phyloP scores from a whole-genome alignment of 78 protist genomes.

The Pigoraptor vietnamica region DNA sequence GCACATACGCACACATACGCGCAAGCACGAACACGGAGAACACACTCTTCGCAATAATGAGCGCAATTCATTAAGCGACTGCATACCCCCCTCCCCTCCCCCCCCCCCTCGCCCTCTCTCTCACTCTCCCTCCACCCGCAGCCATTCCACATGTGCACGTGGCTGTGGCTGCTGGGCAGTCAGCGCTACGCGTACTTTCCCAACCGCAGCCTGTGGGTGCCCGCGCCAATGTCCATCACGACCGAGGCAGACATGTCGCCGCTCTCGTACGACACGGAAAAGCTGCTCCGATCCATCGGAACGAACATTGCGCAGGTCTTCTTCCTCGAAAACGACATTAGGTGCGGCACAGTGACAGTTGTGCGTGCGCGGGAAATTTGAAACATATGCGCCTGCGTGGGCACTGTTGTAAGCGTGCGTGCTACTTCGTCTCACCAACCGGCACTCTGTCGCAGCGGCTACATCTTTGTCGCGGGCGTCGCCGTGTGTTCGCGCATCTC shows the following conservation, averaged over 20 bases:
- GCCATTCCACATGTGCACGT: background rate
- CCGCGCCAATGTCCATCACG: background rate
- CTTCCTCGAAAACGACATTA: background rate
- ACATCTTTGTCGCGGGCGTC: background rate
- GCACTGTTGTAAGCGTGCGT: background rate
- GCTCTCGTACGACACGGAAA: background rate
- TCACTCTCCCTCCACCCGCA: no score
- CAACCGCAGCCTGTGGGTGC: background rate
- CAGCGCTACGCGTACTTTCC: background rate
- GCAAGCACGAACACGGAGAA: no score
- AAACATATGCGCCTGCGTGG: no score
- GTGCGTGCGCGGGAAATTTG: no score
- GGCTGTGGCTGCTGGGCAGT: background rate
- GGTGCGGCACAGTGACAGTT: no score
- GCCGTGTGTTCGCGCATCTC: background rate
- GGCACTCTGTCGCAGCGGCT: background rate
- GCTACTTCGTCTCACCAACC: background rate
- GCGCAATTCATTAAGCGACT: no score
- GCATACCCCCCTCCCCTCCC: no score
- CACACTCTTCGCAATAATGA: no score
- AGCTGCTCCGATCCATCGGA: background rate
- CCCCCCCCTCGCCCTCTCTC: no score
- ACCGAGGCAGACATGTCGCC: background rate
- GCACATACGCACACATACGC: no score
- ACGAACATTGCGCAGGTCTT: background rate